Evolutionary conservation across 352 stramenopile species (phyloP).

Genomic region (Elongisporangium undulatum): DNA sequence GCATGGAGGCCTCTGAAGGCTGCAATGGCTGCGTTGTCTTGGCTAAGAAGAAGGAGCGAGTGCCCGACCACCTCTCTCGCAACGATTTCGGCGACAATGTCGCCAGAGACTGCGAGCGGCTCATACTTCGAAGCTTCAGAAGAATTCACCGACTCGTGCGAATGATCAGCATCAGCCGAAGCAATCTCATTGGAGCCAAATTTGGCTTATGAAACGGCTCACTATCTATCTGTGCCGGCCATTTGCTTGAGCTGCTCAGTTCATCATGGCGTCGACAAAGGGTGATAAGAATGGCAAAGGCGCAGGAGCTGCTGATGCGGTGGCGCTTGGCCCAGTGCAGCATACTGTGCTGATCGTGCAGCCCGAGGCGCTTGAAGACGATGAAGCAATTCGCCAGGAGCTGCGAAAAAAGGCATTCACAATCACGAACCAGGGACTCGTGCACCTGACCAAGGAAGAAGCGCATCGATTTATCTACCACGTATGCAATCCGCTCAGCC

Average conservation of each 20-base stretch:
- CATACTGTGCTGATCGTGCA: conserved; percentile 54
- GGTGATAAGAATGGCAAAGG: background rate
- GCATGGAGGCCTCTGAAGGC: background rate
- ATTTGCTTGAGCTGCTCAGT: background rate
- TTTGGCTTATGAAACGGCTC: background rate
- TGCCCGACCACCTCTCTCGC: background rate
- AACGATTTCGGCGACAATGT: background rate
- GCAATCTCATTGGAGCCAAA: background rate
- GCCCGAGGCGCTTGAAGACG: conserved; percentile 41
- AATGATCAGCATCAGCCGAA: background rate
- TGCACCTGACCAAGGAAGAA: conserved; percentile 30
- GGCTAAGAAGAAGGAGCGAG: background rate
- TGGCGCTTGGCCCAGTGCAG: conserved; percentile 13
- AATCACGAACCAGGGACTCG: conserved; percentile 40
- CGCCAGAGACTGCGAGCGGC: background rate
- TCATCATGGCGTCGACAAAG: background rate
- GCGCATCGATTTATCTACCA: conserved; percentile 33
- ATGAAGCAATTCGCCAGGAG: conserved; percentile 47
- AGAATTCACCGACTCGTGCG: background rate
- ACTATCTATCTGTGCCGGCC: background rate
- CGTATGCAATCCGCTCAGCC: conserved; percentile 29
- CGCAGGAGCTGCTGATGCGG: background rate
- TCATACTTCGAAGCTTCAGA: background rate
- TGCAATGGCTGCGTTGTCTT: background rate
- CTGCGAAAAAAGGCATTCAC: conserved; percentile 38